A percentile compares a stretch with the other conserved stretches of the same genome.
These are phyloP conservation scores for Calonectria naviculata DNA, from an alignment of 2,329 filamentous ascomycete species.

Conservation along the genomic window DNA sequence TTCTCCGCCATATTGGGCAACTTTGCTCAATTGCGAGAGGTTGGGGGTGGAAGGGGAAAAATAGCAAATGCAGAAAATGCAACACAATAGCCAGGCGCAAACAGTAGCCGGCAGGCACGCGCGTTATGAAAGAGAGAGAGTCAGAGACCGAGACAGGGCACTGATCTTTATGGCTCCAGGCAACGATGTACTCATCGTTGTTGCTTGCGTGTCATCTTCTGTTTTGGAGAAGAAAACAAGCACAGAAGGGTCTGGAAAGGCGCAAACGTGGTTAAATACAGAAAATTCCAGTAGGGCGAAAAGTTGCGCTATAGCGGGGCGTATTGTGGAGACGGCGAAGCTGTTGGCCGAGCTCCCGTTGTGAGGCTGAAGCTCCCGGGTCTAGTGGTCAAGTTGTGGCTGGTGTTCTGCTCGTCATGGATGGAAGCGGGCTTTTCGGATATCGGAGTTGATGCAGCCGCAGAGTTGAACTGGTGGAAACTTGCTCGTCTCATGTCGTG, in stretches of 20 bases:
- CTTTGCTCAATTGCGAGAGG: conserved; percentile 42
- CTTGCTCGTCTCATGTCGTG: conserved; percentile 15
- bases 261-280: conserved; percentile 17
- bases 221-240: conserved; percentile 31
- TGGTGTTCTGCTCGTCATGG: background rate
- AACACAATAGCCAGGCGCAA: conserved; percentile 5
- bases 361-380: conserved; percentile 3
- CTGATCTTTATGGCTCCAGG: conserved; percentile 37
- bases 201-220: conserved; percentile 50
- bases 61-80: conserved; percentile 24
- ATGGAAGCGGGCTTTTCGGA: conserved; percentile 22
- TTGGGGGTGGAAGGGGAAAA: conserved; percentile 8
- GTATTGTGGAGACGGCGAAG: conserved; percentile 23
- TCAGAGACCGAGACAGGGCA: conserved; percentile 26
- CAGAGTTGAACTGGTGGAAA: conserved; percentile 14
- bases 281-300: conserved; percentile 38
- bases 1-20: conserved; percentile 47
- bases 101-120: conserved; percentile 9
- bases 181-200: conserved; percentile 46
- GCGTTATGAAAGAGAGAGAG: conserved; percentile 28
- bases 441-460: conserved; percentile 5
- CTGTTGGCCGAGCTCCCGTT: conserved; percentile 20
- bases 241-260: conserved; percentile 35
- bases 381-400: conserved; percentile 2
- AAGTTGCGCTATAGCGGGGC: conserved; percentile 39